Evolutionary conservation across 768 basidiomycete genomes (phyloP).

Genomic region (Collybia sordida): DNA sequence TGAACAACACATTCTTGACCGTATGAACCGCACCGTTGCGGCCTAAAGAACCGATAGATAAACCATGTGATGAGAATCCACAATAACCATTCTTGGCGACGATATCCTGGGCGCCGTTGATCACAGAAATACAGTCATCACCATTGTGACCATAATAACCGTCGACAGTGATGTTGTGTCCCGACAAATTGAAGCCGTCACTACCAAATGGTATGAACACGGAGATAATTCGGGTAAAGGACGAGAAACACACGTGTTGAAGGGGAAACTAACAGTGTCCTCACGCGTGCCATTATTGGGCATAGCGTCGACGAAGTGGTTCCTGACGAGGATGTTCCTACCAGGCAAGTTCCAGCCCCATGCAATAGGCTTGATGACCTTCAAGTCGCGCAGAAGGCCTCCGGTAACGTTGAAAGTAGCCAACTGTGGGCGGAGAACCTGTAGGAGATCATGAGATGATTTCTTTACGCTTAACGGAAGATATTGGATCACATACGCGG

Average conservation of each 20-base stretch:
- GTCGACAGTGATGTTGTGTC: slow-evolving; percentile 39
- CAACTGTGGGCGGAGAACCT: slow-evolving; percentile 45
- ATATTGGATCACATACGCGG: slow-evolving; percentile 23
- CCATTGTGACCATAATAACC: slow-evolving; percentile 46
- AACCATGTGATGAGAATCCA: slow-evolving; percentile 47
- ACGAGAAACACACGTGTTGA: slow-evolving; percentile 38
- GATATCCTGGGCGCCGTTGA: slow-evolving; percentile 43
- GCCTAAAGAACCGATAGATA: slow-evolving; percentile 47
- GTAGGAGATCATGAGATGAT: background rate
- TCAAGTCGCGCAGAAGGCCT: slow-evolving; percentile 31
- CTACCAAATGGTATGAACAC: slow-evolving; percentile 10
- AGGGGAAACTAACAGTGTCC: slow-evolving; percentile 37
- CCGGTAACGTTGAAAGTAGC: slow-evolving; percentile 47
- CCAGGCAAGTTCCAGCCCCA: slow-evolving; percentile 47
- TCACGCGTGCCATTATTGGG: slow-evolving; percentile 38
- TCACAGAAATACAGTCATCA: slow-evolving; percentile 48
- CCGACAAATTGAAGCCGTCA: slow-evolving; percentile 36
- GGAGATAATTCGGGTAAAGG: background rate
- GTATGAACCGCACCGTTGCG: slow-evolving; percentile 35
- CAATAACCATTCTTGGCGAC: slow-evolving; percentile 44
- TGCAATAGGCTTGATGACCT: slow-evolving; percentile 49
- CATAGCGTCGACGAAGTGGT: slow-evolving; percentile 40
- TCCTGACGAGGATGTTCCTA: slow-evolving; percentile 34
- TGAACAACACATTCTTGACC: slow-evolving; percentile 44
- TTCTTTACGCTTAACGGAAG: background rate